Evolutionary conservation across 2,329 filamentous ascomycete species (phyloP), one percentile per base, ranked within the genome.

Genomic region (Claviceps sp.): DNA sequence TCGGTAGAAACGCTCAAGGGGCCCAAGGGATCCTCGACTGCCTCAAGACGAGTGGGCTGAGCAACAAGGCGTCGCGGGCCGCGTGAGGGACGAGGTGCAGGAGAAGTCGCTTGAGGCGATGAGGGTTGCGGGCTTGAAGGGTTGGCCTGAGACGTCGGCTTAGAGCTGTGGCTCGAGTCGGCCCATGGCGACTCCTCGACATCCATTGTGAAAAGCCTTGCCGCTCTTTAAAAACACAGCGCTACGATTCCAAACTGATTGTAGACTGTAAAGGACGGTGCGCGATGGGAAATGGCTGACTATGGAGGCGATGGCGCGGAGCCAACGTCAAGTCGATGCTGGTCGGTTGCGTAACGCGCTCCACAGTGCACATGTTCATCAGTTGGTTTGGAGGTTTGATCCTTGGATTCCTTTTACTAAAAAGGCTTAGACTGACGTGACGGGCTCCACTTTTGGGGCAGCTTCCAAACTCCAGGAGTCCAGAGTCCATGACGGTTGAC

Each of bases 11-110:
- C 83, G 53, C 87, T 87, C 49, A 94, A 72, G 22, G 87, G 87
- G 1, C 87, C 88, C 45, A 90, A 77, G 52, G 85, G 84, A 63
- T 89, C 85, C 44, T 83, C 79, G 58, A 88, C 83, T 55, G 83
- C 84, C 68, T 91, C 82, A 54, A 91, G 83, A 50, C 82, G 83
- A 46, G 86, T 89, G 34, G 85, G 80, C 64, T 90, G 85, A 53
- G 83, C 83, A 58, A 83, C 82, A 62, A 88, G 72, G 55, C 82
- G 79, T 57, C 82, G 80, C 39, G 75, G 74, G n/a, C 68, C 64
- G 55, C 74, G 72, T 26, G 71, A 71, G 11, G 71, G 65, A 36
- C 74, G 71, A 56, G 67, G 61, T 22, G 66, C 56, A 34, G 68
- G 51, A 26, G 63, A 58, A 23, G 50, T 14, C 47, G 45, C 38